Base-by-base conservation (phyloP, 1,139 yeast genomes). In the Geotrichum reessii region DNA sequence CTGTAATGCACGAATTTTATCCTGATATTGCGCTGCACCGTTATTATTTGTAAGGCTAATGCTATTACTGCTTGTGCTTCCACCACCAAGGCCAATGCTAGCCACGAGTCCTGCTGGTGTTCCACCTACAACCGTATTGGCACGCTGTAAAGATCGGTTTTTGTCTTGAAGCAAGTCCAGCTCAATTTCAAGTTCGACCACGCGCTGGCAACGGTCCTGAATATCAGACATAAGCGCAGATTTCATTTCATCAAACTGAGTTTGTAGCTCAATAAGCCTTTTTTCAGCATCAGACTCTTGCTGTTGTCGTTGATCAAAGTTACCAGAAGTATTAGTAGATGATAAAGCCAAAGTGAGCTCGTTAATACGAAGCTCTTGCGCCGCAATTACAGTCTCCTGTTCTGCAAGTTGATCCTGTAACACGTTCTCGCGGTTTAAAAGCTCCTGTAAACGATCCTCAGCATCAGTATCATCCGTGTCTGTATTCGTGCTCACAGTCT, bases 11-110 rank as follows among this genome's bases (percentile, higher is more conserved):
- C 25, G 72, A 66, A 63, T 81, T 81, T 64, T 80, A 83, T 53
- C 78, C 80, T 42, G 77, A 74, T 21, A 81, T 68, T 73, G 71
- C n/a, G n/a, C n/a, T n/a, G n/a, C n/a, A n/a, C n/a, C n/a, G n/a
- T n/a, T n/a, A n/a, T n/a, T n/a, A n/a, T n/a, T n/a, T n/a, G n/a
- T n/a, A n/a, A n/a, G n/a, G n/a, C n/a, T n/a, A n/a, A n/a, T n/a
- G n/a, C n/a, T n/a, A n/a, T n/a, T n/a, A n/a, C n/a, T n/a, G n/a
- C n/a, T n/a, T n/a, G n/a, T 68, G 68, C 56, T 63, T 66, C 53
- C 31, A 55, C 31, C 31, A 28, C 31, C 31, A 9, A 28, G 9
- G 31, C 31, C 31, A 28, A 28, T 28, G 31, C 31, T 28, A 9
- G 31, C 31, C 8, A 9, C 31, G 12, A 9, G 37, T n/a, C 37